phyloP scores from a whole-genome alignment of 192 early-diverging fungal genomes.

The Coemansia sp. region DNA sequence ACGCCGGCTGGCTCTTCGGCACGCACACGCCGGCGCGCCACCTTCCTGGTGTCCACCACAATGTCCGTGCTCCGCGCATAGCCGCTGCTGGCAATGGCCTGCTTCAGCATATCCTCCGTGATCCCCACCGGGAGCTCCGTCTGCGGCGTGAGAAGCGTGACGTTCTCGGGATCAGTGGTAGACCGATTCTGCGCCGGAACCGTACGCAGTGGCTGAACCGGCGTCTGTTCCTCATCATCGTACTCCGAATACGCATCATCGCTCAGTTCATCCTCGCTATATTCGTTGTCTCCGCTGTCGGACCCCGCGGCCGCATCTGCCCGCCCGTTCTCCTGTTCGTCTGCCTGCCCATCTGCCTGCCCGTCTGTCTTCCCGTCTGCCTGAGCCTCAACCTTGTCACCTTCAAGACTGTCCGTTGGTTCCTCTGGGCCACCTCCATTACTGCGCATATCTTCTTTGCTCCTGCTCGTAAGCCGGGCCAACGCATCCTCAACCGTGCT shows the following conservation, averaged over 20 bases:
- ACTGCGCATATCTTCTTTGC: not conserved
- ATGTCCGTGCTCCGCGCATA: slow-evolving; percentile 41
- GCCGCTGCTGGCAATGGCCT: slow-evolving; percentile 44
- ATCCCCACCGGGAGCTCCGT: slow-evolving; percentile 40
- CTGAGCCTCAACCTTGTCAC: not conserved
- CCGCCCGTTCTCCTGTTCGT: not conserved
- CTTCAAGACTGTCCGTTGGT: not conserved
- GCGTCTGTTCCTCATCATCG: not conserved
- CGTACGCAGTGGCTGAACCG: too few species aligned
- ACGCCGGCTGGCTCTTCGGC: slow-evolving; percentile 40
- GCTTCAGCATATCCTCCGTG: slow-evolving; percentile 43
- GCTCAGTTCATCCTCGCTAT: not conserved
- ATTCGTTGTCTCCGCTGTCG: not conserved
- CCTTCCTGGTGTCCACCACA: slow-evolving; percentile 12
- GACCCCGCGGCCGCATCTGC: not conserved
- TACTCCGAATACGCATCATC: not conserved
- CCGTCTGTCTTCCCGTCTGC: too few species aligned
- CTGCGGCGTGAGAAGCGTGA: slow-evolving; percentile 34
- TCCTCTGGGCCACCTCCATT: too few species aligned
- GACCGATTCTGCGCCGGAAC: not conserved
- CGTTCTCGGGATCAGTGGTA: slow-evolving; percentile 15
- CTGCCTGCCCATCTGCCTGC: not conserved
- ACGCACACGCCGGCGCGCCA: slow-evolving; percentile 25
- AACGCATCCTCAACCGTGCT: slow-evolving; percentile 40
- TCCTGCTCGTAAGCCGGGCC: slow-evolving; percentile 25